Evolutionary conservation across 2,329 filamentous ascomycete genomes (phyloP).

Genomic region (Fusarium sp.): DNA sequence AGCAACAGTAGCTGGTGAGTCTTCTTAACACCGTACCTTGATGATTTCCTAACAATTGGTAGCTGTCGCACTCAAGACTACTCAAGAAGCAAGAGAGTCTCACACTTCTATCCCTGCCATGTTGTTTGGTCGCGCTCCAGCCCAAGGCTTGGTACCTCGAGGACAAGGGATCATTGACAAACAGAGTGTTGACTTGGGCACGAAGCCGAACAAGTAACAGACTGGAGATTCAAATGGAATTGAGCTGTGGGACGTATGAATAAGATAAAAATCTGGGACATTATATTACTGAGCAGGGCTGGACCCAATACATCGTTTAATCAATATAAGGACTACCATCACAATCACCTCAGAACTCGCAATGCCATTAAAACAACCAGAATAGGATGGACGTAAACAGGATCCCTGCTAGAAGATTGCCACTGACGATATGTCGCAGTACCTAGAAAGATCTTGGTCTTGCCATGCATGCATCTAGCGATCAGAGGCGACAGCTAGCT

Average conservation of each 20-base stretch:
- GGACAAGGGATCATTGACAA: slow-evolving; percentile 8
- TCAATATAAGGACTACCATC: not conserved
- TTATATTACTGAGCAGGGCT: not conserved
- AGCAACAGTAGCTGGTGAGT: slow-evolving; percentile 21
- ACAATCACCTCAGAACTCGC: not conserved
- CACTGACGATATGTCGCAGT: not conserved
- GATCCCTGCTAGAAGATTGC: no score
- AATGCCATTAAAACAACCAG: not conserved
- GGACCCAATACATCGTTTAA: not conserved
- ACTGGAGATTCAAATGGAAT: not conserved
- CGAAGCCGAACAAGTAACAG: slow-evolving; percentile 6
- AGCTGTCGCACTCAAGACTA: slow-evolving; percentile 28
- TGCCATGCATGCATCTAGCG: not conserved
- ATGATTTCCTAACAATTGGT: not conserved
- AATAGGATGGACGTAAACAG: not conserved
- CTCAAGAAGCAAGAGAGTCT: not conserved
- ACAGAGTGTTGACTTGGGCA: not conserved
- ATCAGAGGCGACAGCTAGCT: not conserved
- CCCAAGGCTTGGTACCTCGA: slow-evolving; percentile 5
- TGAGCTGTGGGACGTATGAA: accelerated
- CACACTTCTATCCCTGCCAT: not conserved
- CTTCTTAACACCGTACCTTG: accelerated
- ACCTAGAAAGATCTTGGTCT: not conserved
- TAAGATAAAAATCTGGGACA: not conserved
- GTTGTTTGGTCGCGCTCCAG: not conserved